Evolutionary conservation across 495 filamentous ascomycete species (phyloP).

Genomic region (Podospora tetraspora): DNA sequence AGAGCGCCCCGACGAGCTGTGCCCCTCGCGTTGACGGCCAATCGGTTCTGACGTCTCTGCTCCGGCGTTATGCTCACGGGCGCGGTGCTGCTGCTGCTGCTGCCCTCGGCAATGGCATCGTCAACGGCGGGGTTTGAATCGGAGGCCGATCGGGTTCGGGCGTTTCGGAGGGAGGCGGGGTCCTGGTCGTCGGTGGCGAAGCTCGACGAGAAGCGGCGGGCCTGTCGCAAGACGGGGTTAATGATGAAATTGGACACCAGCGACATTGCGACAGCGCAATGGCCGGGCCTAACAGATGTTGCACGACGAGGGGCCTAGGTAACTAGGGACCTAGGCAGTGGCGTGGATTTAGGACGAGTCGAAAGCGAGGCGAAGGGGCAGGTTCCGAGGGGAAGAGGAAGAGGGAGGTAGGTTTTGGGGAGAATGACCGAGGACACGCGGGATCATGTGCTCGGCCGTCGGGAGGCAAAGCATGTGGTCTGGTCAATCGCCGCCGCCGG

Average conservation of each 20-base stretch:
- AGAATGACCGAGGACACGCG: neutral
- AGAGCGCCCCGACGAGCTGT: neutral
- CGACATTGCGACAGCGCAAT: conserved; percentile 53
- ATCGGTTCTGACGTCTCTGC: neutral
- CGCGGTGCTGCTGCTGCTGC: neutral
- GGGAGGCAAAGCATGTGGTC: neutral
- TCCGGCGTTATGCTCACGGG: neutral
- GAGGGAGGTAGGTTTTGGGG: neutral
- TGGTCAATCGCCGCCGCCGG: neutral
- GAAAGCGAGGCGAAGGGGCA: neutral
- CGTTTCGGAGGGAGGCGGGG: conserved; percentile 19
- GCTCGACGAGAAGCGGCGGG: conserved; percentile 57
- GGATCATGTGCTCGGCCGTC: neutral
- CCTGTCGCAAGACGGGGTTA: conserved; percentile 70
- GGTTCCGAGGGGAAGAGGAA: too few species aligned
- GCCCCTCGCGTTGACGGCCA: neutral
- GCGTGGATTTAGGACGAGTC: neutral
- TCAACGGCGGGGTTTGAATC: neutral
- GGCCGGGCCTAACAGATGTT: neutral
- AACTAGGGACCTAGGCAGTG: neutral
- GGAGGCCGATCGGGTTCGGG: conserved; percentile 16
- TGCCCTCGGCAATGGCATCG: conserved; percentile 21
- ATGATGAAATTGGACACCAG: conserved; percentile 69
- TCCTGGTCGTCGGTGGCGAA: conserved; percentile 27
- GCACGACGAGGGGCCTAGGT: neutral